phyloP scores from a whole-genome alignment of 2,329 filamentous ascomycete species.

The Bisporella sp. region DNA sequence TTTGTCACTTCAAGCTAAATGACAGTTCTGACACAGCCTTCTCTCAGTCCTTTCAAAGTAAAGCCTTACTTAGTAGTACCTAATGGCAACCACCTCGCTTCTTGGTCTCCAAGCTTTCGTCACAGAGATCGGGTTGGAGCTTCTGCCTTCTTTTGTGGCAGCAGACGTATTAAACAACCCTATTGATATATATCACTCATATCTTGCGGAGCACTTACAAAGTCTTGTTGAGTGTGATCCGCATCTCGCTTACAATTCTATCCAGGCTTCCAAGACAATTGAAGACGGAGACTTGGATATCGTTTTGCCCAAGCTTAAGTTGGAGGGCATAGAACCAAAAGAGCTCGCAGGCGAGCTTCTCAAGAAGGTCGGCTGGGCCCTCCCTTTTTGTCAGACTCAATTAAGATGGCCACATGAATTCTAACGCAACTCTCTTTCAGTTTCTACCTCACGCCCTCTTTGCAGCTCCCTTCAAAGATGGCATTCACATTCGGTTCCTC shows the following conservation, averaged over 20 bases:
- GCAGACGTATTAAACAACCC: conserved; percentile 5
- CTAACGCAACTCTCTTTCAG: conserved; percentile 21
- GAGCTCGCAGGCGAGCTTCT: conserved; percentile 1
- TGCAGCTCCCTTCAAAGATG: conserved; percentile 45
- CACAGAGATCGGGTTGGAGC: conserved; percentile 1
- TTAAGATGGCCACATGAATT: not conserved
- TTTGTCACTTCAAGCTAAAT: not conserved
- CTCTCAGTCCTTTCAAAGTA: not conserved
- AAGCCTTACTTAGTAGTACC: not conserved
- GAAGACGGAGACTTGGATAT: conserved; percentile 4
- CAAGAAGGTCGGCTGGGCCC: not conserved
- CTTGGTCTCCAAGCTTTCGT: conserved; percentile 1
- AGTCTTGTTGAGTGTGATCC: conserved; percentile 1
- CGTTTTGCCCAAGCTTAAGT: conserved; percentile 4
- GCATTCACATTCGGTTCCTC: conserved; percentile 58
- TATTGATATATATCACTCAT: conserved; percentile 4
- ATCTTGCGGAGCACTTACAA: conserved; percentile 1
- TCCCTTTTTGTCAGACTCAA: not conserved
- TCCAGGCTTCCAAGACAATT: not conserved
- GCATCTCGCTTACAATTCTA: conserved; percentile 2
- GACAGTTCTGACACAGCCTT: not conserved
- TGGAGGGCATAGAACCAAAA: not conserved
- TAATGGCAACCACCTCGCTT: conserved; percentile 3
- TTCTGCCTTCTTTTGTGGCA: not conserved
- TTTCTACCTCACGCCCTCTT: conserved; percentile 53